A percentile compares a stretch with the other conserved stretches of the same genome.
phyloP scores from a whole-genome alignment of 2,329 filamentous ascomycete species.

The Hymenoscyphus fructigenus region DNA sequence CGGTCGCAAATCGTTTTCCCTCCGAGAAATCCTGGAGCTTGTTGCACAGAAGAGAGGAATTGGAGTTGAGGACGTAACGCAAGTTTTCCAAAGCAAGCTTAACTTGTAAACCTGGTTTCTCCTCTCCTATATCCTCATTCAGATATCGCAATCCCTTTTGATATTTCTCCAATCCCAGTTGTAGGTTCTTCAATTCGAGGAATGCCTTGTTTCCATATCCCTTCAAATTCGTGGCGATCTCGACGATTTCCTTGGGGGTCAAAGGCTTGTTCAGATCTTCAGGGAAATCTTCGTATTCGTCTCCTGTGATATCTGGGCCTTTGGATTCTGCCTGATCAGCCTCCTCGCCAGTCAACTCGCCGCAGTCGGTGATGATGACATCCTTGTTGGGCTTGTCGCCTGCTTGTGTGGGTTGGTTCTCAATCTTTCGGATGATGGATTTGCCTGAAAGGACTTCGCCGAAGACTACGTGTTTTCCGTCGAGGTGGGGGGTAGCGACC shows the following conservation, averaged over 20 bases:
- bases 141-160: slow-evolving; percentile 89
- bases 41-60: slow-evolving; percentile 80
- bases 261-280: slow-evolving; percentile 69
- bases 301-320: slow-evolving; percentile 75
- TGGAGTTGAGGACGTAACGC: slow-evolving; percentile 84
- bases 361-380: slow-evolving; percentile 77
- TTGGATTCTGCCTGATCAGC: slow-evolving; percentile 67
- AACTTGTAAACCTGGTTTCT: slow-evolving; percentile 68
- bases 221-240: slow-evolving; percentile 84
- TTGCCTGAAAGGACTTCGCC: slow-evolving; percentile 93
- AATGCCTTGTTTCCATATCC: slow-evolving; percentile 90
- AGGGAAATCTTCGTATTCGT: slow-evolving; percentile 93
- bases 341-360: slow-evolving; percentile 73
- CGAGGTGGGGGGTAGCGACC: slow-evolving; percentile 88
- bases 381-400: slow-evolving; percentile 77
- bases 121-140: slow-evolving; percentile 76
- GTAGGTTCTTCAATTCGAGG: slow-evolving; percentile 67
- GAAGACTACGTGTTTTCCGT: slow-evolving; percentile 96
- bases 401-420: slow-evolving; percentile 73
- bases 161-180: slow-evolving; percentile 82
- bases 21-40: slow-evolving; percentile 75
- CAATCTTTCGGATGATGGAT: slow-evolving; percentile 84
- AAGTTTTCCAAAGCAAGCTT: slow-evolving; percentile 68
- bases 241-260: slow-evolving; percentile 66
- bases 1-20: slow-evolving; percentile 66